Percentiles rank a stretch among this genome's conserved stretches.
phyloP scores from a whole-genome alignment of 1,139 yeast genomes.

The Hansenula lynferdii region DNA sequence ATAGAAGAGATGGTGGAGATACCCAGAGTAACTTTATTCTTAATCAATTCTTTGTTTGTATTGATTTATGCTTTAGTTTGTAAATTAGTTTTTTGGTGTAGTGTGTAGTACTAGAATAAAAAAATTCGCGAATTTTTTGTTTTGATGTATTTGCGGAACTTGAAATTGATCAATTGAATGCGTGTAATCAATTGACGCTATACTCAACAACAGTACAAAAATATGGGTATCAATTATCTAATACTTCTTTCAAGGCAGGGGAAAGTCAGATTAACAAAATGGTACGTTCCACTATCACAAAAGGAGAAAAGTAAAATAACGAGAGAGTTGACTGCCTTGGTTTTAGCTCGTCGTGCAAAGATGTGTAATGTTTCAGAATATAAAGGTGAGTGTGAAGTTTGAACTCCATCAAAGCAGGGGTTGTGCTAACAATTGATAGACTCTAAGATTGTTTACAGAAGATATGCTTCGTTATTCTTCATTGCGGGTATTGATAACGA shows the following conservation, averaged over 20 bases:
- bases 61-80: too few relatives aligned
- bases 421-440: constrained; percentile 36
- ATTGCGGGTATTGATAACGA: constrained; percentile 79
- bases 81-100: too few relatives aligned
- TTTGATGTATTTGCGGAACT: too few relatives aligned
- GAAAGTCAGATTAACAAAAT: constrained; percentile 84
- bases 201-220: too few relatives aligned
- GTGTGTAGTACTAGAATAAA: too few relatives aligned
- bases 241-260: constrained; percentile 91
- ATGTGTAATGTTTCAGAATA: constrained; percentile 97
- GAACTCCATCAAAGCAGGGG: too few relatives aligned
- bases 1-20: too few relatives aligned
- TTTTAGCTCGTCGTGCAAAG: constrained; percentile 80
- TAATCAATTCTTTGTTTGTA: too few relatives aligned
- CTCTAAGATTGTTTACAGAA: constrained; percentile 79
- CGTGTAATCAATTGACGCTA: too few relatives aligned
- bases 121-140: too few relatives aligned
- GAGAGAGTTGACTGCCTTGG: constrained; percentile 80
- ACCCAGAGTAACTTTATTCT: too few relatives aligned
- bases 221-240: constrained; percentile 72
- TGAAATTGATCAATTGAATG: too few relatives aligned
- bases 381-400: constrained; percentile 38
- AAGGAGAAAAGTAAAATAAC: constrained; percentile 82
- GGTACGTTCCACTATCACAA: constrained; percentile 81
- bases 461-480: constrained; percentile 91